phyloP scores from a whole-genome alignment of 169 alveolate species.

The Pseudocohnilembus persalinus region DNA sequence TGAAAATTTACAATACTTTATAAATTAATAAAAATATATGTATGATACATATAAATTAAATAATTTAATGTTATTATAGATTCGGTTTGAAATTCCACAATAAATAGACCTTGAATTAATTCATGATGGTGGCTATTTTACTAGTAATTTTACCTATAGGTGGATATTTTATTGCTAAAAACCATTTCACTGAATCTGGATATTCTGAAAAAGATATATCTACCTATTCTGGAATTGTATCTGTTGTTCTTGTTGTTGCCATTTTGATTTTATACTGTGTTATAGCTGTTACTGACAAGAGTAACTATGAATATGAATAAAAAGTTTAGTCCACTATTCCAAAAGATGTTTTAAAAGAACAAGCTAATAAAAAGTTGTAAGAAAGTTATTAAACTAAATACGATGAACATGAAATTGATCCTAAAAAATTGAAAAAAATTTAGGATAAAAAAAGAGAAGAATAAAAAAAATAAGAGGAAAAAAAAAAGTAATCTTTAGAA shows the following conservation, averaged over 20 bases:
- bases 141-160: background rate
- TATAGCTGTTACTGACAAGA: background rate
- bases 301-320: background rate
- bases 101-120: too few relatives aligned
- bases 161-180: background rate
- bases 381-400: too few relatives aligned
- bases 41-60: background rate
- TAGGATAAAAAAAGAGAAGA: background rate
- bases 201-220: background rate
- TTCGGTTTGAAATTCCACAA: background rate
- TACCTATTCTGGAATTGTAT: background rate
- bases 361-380: background rate
- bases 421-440: background rate
- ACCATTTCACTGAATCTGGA: background rate
- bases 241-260: background rate
- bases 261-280: background rate
- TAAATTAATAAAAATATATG: too few relatives aligned
- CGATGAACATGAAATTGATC: background rate
- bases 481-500: background rate
- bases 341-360: background rate
- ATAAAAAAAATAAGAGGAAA: too few relatives aligned
- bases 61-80: background rate
- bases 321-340: background rate
- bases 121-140: background rate
- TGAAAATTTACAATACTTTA: too few relatives aligned